phyloP scores from a whole-genome alignment of 441 rosid species.

The Croton laevigatus region DNA sequence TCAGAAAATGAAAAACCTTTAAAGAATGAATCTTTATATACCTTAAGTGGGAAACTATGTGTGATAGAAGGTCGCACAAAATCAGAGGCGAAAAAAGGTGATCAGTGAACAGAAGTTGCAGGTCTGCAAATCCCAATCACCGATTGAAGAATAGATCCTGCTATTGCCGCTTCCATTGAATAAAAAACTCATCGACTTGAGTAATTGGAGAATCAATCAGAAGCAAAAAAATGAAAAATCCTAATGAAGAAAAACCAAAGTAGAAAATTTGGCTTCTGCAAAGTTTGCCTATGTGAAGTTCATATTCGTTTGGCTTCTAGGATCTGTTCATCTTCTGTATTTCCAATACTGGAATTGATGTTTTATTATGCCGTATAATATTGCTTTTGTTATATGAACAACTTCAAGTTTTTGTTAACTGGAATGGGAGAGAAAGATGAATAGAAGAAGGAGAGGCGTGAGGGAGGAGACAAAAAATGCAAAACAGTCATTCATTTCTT shows the following conservation, averaged over 20 bases:
- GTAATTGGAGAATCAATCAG: background rate
- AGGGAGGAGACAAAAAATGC: too few relatives aligned
- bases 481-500: too few relatives aligned
- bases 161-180: conserved; percentile 48
- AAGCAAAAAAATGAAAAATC: conserved; percentile 35
- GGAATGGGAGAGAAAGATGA: too few relatives aligned
- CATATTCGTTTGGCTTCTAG: too few relatives aligned
- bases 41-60: conserved; percentile 29
- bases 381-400: too few relatives aligned
- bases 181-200: background rate
- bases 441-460: too few relatives aligned
- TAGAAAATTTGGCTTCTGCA: too few relatives aligned
- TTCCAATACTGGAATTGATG: too few relatives aligned
- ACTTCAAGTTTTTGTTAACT: too few relatives aligned
- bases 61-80: conserved; percentile 30
- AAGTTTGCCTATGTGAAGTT: too few relatives aligned
- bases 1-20: background rate
- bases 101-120: conserved; percentile 25
- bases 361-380: too few relatives aligned
- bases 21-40: background rate
- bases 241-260: conserved; percentile 10
- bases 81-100: conserved; percentile 28
- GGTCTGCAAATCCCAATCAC: conserved; percentile 27
- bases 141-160: conserved; percentile 31
- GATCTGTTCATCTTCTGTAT: too few relatives aligned